Base-by-base conservation (phyloP, 495 filamentous ascomycete species). In the Opeltia flavorubescens region DNA sequence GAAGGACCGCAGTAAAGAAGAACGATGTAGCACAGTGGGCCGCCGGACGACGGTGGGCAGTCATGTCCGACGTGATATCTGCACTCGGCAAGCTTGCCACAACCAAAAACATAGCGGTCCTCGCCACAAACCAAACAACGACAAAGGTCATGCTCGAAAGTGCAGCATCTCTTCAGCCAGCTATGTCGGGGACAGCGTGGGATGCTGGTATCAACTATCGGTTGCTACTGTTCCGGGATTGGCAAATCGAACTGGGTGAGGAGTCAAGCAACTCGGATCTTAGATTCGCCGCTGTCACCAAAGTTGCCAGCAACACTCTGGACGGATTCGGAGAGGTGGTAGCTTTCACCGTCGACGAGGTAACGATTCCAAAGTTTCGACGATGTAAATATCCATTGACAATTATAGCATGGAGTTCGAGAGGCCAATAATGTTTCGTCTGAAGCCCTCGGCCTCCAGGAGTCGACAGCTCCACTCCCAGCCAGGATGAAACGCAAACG, bases 151-250 rank as follows among this genome's bases (percentile, higher is more conserved):
- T 74, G 48, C 56, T 56, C 21, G 72, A 74, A 21, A 74, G 67
- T 30, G 72, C 72, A 1, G 78, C 84, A 12, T 73, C 79, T n/a
- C 67, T 94, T n/a, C 66, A 76, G 45, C 84, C 86, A 4, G 72
- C 80, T 24, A 62, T 91, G 48, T 78, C 78, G 42, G 72, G 71
- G 18, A 64, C 61, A 3, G 69, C 77, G 5, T 91, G 86, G 86
- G 85, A 89, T 29, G 73, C 65, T 30, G 73, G 71, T 26, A 64
- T 91, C 3, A 72, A 71, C 50, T 80, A 74, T 40, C 65, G 83
- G 33, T 62, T 93, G 44, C 77, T 79, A 27, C 54, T 93, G 35
- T 89, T 84, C 59, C 66, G 78, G 43, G 83, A 87, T 66, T 79
- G 73, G 68, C 30, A 52, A 13, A 43, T 63, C 15, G 50, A 49